Conservation (phyloP, 1,284 basidiomycete genomes). For the Ganoderma resinaceum region DNA sequence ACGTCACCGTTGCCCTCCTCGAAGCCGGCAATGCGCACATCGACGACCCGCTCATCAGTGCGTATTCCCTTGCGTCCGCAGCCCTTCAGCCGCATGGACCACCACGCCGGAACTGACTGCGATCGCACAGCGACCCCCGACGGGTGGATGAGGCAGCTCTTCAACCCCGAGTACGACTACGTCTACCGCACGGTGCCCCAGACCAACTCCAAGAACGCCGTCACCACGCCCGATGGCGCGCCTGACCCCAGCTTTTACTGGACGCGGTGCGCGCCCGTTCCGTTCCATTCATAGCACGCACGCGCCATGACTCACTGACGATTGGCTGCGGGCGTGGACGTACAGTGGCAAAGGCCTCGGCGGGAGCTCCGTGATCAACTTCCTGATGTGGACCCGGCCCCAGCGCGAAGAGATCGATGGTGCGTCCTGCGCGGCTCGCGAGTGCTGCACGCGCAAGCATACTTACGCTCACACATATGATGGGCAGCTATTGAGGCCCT, state of each 20-base stretch:
- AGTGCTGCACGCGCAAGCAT: background rate
- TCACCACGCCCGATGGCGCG: conserved; percentile 6
- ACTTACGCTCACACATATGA: background rate
- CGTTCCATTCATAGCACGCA: background rate
- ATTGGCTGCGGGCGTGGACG: background rate
- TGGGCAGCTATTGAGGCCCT: conserved; percentile 31
- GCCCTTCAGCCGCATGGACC: background rate
- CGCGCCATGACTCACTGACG: background rate
- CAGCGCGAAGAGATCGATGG: conserved; percentile 28
- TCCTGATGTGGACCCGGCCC: conserved; percentile 25
- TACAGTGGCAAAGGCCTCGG: conserved; percentile 31
- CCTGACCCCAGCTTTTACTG: conserved; percentile 18
- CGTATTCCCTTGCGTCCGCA: background rate
- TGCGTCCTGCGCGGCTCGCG: background rate
- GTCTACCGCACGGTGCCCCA: conserved; percentile 25
- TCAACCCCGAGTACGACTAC: conserved; percentile 31
- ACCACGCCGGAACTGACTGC: too few relatives aligned
- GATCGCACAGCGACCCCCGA: conserved; percentile 14
- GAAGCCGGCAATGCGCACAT: conserved; percentile 30
- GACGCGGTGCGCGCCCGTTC: conserved; percentile 4
- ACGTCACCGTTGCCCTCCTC: conserved; percentile 25
- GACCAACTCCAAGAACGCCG: conserved; percentile 1
- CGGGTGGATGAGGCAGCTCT: conserved; percentile 25
- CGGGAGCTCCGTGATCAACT: conserved; percentile 28
- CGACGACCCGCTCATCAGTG: conserved; percentile 26